A percentile compares a stretch with the other conserved stretches of the same genome.
Evolutionary conservation across 1,284 basidiomycete species (phyloP).

Genomic region (Trichosporon faecale): DNA sequence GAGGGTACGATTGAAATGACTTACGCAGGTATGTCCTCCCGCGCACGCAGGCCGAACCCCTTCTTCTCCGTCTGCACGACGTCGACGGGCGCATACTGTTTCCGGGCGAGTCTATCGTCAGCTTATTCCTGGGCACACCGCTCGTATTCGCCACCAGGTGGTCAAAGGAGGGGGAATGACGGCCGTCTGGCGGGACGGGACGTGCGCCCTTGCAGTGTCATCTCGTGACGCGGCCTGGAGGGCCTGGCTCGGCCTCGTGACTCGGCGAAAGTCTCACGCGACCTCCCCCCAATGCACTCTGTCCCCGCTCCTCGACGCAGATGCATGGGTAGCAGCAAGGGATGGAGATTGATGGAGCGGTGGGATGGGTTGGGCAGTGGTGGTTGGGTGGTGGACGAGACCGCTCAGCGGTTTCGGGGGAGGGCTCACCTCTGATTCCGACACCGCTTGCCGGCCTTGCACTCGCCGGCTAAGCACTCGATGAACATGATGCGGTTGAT

Average conservation of each 20-base stretch:
- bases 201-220: neutral
- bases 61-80: constrained; percentile 94
- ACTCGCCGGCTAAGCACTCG: constrained; percentile 85
- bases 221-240: too few relatives aligned
- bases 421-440: constrained; percentile 83
- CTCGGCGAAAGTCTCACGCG: neutral
- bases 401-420: neutral
- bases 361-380: too few relatives aligned
- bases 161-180: neutral
- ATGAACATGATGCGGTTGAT: constrained; percentile 98
- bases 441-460: constrained; percentile 76
- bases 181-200: too few relatives aligned
- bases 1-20: too few relatives aligned
- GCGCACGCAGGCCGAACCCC: constrained; percentile 85
- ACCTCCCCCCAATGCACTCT: neutral
- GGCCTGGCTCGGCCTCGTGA: too few relatives aligned
- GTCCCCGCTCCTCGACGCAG: too few relatives aligned
- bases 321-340: too few relatives aligned
- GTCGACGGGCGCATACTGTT: constrained; percentile 80
- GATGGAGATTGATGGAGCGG: too few relatives aligned
- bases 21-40: constrained; percentile 67
- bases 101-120: constrained; percentile 70
- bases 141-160: neutral
- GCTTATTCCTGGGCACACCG: neutral
- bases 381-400: neutral